Evolutionary conservation across 2,329 filamentous ascomycete genomes (phyloP), one percentile per base, ranked within the genome.

Genomic region (Herpotrichia juniperi): DNA sequence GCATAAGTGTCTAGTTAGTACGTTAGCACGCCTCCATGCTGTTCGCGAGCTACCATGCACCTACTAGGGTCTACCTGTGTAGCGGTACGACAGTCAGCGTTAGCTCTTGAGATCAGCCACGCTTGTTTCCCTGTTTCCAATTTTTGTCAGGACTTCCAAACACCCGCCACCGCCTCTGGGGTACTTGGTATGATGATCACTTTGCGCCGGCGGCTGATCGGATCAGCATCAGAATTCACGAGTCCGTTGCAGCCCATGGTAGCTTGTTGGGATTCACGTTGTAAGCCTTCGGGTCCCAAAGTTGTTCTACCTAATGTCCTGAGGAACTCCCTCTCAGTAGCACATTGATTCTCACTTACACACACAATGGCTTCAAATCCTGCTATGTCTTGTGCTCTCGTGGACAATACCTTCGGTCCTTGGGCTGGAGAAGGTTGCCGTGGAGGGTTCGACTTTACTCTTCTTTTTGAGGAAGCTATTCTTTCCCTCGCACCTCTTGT

Each of bases 391-490:
- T 68, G 66, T 58, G 52, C 56, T 16, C 53, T 52, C 24, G 54
- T 69, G 25, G 69, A 73, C 58, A 55, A 68, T 44, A 68, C 59
- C 12, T 67, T 73, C 34, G 69, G 69, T 37, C 69, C 69, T 5
- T 69, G 61, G 30, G 68, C 66, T 46, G 68, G 66, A 19, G 45
- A 46, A 22, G 4, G 54, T 17, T 72, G 69, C 57, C 66, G 73
- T 46, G 69, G 68, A 43, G 66, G 65, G 4, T 76, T 76, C 43
- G 72, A 75, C 39, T 74, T 76, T 39, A 74, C 72, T 14, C 53
- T 74, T 24, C 59, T 71, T 11, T 76, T 76, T 49, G 68, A 73
- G 39, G 65, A 73, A 22, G 43, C 65, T 9, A 57, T 74, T 30
- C 61, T 76, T 22, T 68, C 66, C 1, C 65, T 74, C 32, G 28